Base-by-base conservation (phyloP, 2,329 filamentous ascomycete genomes). In the Mariannaea elegans region DNA sequence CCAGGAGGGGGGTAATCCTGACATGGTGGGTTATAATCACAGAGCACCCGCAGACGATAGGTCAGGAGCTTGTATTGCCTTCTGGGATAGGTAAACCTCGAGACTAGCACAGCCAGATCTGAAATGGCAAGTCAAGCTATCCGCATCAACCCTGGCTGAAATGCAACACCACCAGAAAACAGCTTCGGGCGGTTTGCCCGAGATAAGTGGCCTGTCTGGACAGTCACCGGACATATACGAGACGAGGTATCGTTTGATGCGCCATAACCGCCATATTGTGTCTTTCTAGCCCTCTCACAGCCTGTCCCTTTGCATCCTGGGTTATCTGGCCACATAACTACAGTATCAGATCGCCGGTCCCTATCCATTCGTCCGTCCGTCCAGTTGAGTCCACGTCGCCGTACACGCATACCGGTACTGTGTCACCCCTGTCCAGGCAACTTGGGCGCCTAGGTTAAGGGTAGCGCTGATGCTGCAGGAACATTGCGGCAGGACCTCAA, bases 381-480 rank as follows among this genome's bases (percentile, higher is more conserved):
- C 36, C 36, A 18, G 12, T 41, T 16, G 14, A 27, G 34, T 31
- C 14, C 34, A 23, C 24, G 24, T 29, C 18, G 39, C 29, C 45
- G 13, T n/a, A 16, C 8, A 14, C 8, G 9, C 4, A n/a, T 6
- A n/a, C n/a, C n/a, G n/a, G n/a, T n/a, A n/a, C n/a, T n/a, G n/a
- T n/a, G n/a, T 13, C 34, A 38, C n/a, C 34, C 34, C 8, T 38
- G 34, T 38, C 34, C 21, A 19, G 31, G 10, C 16, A 18, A 18
- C 14, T 36, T 19, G 46, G 46, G 18, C 19, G 12, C 14, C 36
- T 34, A 39, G 29, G 44, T 21, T 45, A 32, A 41, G 36, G 32
- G 47, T 45, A 44, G 44, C 52, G 24, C 42, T 31, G 55, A 47
- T 58, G 48, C 56, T 58, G 56, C 56, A 58, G 56, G 56, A 58